Conservation (phyloP, 2,329 filamentous ascomycete genomes). For the Blastomyces percursus region DNA sequence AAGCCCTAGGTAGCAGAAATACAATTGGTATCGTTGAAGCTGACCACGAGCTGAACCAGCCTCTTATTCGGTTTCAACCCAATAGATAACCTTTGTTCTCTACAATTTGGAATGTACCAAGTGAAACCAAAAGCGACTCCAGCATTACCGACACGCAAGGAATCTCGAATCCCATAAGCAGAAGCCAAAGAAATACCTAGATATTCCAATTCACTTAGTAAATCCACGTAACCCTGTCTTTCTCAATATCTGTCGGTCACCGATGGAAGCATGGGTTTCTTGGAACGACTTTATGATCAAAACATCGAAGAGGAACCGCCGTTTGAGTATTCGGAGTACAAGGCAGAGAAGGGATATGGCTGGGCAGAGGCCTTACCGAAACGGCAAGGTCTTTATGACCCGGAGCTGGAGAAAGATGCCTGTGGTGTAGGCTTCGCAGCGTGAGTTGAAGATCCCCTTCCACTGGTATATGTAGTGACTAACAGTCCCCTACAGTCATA, state of each 20-base stretch:
- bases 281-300: conserved; percentile 40
- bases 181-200: not conserved
- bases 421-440: conserved; percentile 99
- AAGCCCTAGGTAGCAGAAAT: not conserved
- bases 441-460: conserved; percentile 44
- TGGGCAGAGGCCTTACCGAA: conserved; percentile 93
- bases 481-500: conserved; percentile 52
- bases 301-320: conserved; percentile 36
- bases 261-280: conserved; percentile 43
- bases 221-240: not conserved
- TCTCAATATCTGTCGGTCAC: conserved; percentile 30
- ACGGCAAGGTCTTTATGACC: conserved; percentile 98
- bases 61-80: not conserved
- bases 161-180: too few species aligned
- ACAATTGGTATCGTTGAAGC: not conserved
- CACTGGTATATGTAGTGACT: not conserved
- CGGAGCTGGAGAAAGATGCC: conserved; percentile 93
- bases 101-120: too few species aligned
- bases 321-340: conserved; percentile 42
- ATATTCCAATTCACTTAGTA: not conserved
- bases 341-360: conserved; percentile 58
- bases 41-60: not conserved
- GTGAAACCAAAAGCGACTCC: not conserved
- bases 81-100: too few species aligned
- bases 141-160: too few species aligned